Conservation (phyloP, 1,139 yeast species). For the Diutina ranongensis region DNA sequence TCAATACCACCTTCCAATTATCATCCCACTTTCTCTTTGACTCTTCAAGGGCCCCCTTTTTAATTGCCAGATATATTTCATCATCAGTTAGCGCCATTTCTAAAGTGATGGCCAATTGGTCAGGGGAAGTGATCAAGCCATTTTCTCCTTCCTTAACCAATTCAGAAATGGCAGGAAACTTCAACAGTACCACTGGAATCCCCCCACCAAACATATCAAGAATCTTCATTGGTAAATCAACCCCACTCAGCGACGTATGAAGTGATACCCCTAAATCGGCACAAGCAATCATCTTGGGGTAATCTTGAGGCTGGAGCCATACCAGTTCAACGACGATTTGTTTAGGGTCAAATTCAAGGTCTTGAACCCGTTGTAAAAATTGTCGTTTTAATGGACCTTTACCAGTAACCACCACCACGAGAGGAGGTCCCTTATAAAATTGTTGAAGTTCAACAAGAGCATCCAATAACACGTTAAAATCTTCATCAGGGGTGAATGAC, state of each 20-base stretch:
- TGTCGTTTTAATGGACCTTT: conserved; percentile 71
- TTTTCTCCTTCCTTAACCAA: conserved; percentile 37
- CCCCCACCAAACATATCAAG: conserved; percentile 97
- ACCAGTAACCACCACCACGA: conserved; percentile 76
- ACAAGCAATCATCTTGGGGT: conserved; percentile 60
- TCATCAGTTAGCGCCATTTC: conserved; percentile 32
- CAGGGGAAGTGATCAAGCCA: conserved; percentile 27
- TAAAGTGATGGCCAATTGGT: conserved; percentile 42
- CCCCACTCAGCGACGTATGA: conserved; percentile 85
- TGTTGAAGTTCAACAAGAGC: conserved; percentile 29
- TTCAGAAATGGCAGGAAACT: conserved; percentile 63
- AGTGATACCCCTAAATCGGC: conserved; percentile 87
- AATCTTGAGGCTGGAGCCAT: conserved; percentile 76
- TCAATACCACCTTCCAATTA: conserved; percentile 43
- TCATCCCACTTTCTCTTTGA: conserved; percentile 61
- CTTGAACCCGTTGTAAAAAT: conserved; percentile 35
- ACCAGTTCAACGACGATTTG: conserved; percentile 47
- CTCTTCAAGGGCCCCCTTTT: conserved; percentile 61
- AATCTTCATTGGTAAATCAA: conserved; percentile 95
- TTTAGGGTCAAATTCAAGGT: conserved; percentile 26
- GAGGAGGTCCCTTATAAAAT: conserved; percentile 20
- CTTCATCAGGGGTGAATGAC: conserved; percentile 94
- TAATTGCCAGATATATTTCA: conserved; percentile 24
- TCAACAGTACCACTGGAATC: conserved; percentile 73
- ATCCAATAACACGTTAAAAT: conserved; percentile 55